These are phyloP conservation scores for Podila epigama DNA, from an alignment of 192 early-diverging fungal genomes.

Conservation along the genomic window DNA sequence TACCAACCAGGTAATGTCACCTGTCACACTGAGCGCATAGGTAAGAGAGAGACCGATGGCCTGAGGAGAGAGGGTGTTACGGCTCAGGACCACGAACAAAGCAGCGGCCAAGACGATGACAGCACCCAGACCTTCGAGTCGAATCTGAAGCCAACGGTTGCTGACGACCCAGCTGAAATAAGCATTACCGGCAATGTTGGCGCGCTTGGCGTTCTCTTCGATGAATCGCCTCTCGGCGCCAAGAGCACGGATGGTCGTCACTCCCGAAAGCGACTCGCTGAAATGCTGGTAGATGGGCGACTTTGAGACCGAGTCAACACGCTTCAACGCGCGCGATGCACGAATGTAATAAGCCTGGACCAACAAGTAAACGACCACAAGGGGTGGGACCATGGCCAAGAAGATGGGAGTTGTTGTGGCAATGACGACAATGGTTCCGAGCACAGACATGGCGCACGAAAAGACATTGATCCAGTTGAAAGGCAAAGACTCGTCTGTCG, in stretches of 20 bases:
- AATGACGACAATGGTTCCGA: slow-evolving; percentile 53
- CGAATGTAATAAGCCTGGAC: slow-evolving; percentile 71
- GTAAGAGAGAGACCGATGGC: slow-evolving; percentile 69
- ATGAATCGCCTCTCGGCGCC: slow-evolving; percentile 68
- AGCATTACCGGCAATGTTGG: slow-evolving; percentile 72
- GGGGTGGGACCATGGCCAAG: slow-evolving; percentile 56
- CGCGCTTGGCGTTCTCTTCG: slow-evolving; percentile 57
- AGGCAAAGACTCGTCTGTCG: slow-evolving; percentile 75
- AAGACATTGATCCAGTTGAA: slow-evolving; percentile 53
- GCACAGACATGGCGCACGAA: slow-evolving; percentile 29
- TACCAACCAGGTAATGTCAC: slow-evolving; percentile 87
- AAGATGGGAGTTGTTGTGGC: slow-evolving; percentile 53
- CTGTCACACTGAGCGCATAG: slow-evolving; percentile 78
- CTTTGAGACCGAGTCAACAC: slow-evolving; percentile 81
- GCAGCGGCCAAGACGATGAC: slow-evolving; percentile 83
- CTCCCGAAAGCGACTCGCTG: slow-evolving; percentile 72
- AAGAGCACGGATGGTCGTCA: slow-evolving; percentile 83
- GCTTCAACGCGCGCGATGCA: slow-evolving; percentile 80
- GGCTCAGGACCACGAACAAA: slow-evolving; percentile 72
- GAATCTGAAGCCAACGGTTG: slow-evolving; percentile 76
- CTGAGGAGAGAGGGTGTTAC: slow-evolving; percentile 69
- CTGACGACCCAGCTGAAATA: slow-evolving; percentile 76
- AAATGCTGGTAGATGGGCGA: slow-evolving; percentile 85
- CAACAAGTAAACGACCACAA: slow-evolving; percentile 55
- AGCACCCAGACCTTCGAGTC: slow-evolving; percentile 82